A percentile compares a stretch with the other conserved stretches of the same genome.
These are phyloP conservation scores for Blastobotrys americana DNA, from an alignment of 805 yeast genomes.

Conservation along the genomic window DNA sequence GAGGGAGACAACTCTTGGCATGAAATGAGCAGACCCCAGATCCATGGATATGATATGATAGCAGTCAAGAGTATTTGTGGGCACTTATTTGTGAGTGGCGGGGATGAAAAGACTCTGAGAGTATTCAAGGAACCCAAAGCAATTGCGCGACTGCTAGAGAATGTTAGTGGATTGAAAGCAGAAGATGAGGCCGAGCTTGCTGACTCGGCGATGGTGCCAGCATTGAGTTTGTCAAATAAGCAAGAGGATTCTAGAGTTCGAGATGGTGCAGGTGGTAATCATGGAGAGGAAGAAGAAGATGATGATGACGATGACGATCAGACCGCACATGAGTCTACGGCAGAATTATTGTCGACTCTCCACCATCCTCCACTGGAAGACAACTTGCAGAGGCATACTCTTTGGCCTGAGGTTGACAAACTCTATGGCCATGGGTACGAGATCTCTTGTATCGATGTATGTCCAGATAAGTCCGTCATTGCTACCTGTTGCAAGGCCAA, in stretches of 20 bases:
- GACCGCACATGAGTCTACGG: conserved; percentile 15
- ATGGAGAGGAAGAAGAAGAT: conserved; percentile 38
- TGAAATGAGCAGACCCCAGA: conserved; percentile 95
- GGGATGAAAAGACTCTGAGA: conserved; percentile 89
- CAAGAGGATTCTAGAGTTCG: conserved; percentile 47
- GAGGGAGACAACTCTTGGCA: conserved; percentile 47
- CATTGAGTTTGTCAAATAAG: conserved; percentile 86
- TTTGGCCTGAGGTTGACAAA: conserved; percentile 94
- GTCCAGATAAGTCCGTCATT: conserved; percentile 53
- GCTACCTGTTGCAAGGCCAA: conserved; percentile 94
- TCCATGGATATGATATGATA: conserved; percentile 96
- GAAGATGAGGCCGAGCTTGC: conserved; percentile 43
- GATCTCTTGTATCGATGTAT: conserved; percentile 66
- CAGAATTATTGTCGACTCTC: conserved; percentile 30
- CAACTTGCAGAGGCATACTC: conserved; percentile 79
- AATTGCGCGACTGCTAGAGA: conserved; percentile 54
- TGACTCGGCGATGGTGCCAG: conserved; percentile 85
- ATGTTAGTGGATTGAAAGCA: conserved; percentile 41
- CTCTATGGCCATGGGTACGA: conserved; percentile 98
- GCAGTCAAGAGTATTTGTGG: conserved; percentile 56
- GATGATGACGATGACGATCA: conserved; percentile 30
- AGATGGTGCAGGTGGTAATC: conserved; percentile 27
- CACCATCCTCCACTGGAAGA: conserved; percentile 77
- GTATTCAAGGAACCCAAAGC: conserved; percentile 83
- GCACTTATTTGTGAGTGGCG: conserved; percentile 78